Evolutionary conservation across 768 basidiomycete genomes (phyloP).

Genomic region (Termitomyces sp.): DNA sequence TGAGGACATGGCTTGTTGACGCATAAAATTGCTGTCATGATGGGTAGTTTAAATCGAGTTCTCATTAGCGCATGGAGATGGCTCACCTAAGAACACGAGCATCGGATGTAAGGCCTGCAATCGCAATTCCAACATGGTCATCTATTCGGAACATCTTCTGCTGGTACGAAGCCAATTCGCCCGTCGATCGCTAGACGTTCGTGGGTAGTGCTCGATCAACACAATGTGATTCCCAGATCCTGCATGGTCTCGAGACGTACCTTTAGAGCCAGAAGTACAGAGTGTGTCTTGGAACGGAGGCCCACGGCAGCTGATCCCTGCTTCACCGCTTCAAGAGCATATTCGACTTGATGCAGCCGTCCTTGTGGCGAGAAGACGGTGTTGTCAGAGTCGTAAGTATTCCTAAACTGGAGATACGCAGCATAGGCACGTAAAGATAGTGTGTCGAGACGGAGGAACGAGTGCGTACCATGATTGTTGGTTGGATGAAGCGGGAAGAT

Average conservation of each 20-base stretch:
- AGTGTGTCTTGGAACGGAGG: slow-evolving; percentile 90
- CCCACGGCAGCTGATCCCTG: slow-evolving; percentile 99
- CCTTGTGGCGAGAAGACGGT: slow-evolving; percentile 97
- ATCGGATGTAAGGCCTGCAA: slow-evolving; percentile 97
- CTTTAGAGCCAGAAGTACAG: slow-evolving; percentile 89
- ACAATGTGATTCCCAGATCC: neutral
- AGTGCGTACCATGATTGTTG: slow-evolving; percentile 28
- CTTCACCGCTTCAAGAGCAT: slow-evolving; percentile 98
- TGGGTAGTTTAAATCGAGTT: neutral
- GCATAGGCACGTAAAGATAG: slow-evolving; percentile 20
- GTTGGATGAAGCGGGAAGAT: slow-evolving; percentile 2
- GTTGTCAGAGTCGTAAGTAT: slow-evolving; percentile 98
- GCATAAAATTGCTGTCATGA: slow-evolving; percentile 87
- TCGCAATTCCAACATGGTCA: slow-evolving; percentile 98
- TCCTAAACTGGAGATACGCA: slow-evolving; percentile 61
- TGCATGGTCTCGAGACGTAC: slow-evolving; percentile 33
- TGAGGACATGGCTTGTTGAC: slow-evolving; percentile 94
- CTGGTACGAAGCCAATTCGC: slow-evolving; percentile 98
- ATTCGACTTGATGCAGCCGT: slow-evolving; percentile 94
- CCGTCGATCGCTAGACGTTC: slow-evolving; percentile 77
- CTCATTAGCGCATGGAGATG: neutral
- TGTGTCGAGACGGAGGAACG: neutral
- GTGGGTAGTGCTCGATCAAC: neutral
- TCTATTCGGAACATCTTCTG: slow-evolving; percentile 99
- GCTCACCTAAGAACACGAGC: slow-evolving; percentile 90